These are phyloP conservation scores for Marasmius sp. DNA, from an alignment of 1,284 basidiomycete genomes.

Conservation along the genomic window DNA sequence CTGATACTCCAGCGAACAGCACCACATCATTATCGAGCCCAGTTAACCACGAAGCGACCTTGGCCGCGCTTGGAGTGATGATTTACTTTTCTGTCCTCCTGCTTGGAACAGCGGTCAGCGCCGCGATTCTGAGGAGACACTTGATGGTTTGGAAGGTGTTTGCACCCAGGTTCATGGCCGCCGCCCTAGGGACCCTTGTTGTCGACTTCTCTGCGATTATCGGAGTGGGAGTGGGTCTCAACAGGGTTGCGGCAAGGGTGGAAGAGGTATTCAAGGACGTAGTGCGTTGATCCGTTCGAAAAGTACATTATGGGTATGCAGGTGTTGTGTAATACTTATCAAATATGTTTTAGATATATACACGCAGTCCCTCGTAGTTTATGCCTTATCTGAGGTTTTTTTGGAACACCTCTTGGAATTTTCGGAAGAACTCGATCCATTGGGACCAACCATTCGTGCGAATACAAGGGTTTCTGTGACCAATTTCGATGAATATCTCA, in stretches of 20 bases:
- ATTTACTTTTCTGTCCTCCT: constrained; percentile 72
- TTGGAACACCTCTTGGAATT: no score
- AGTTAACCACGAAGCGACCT: constrained; percentile 9
- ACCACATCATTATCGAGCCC: constrained; percentile 24
- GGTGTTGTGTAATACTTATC: no score
- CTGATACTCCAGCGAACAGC: constrained; percentile 29
- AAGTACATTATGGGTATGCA: no score
- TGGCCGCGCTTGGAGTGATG: constrained; percentile 63
- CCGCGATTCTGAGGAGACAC: constrained; percentile 82
- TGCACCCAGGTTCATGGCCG: constrained; percentile 90
- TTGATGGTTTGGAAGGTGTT: constrained; percentile 99
- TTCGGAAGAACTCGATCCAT: no score
- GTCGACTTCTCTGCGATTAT: constrained; percentile 59
- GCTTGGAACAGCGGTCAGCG: constrained; percentile 71
- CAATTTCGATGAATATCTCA: no score
- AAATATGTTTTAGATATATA: not conserved
- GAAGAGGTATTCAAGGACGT: not conserved
- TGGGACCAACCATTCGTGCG: no score
- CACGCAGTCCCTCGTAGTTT: not conserved
- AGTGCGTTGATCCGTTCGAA: not conserved
- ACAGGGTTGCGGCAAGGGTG: constrained; percentile 19
- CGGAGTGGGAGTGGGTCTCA: constrained; percentile 42
- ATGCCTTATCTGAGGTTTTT: no score
- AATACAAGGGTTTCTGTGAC: no score
- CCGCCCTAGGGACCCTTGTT: constrained; percentile 50